Percentiles rank a stretch among this genome's conserved stretches.
Evolutionary conservation across 495 filamentous ascomycete genomes (phyloP).

Genomic region (Chlorociboria aeruginascens): DNA sequence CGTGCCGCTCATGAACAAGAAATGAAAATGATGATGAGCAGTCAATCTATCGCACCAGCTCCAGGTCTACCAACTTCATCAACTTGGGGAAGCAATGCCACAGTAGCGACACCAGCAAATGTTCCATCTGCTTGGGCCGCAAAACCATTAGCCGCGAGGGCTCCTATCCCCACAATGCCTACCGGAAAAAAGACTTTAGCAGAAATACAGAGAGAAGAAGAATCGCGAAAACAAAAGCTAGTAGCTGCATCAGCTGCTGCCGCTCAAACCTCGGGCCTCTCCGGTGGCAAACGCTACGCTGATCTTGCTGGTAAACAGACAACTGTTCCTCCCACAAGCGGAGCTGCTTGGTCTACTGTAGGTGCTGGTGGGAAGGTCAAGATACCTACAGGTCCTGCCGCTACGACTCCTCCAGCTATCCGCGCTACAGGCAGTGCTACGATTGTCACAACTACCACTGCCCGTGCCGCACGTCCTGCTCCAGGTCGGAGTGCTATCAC

Average conservation of each 20-base stretch:
- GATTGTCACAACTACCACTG: slow-evolving; percentile 23
- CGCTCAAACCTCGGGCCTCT: slow-evolving; percentile 32
- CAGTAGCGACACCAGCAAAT: slow-evolving; percentile 36
- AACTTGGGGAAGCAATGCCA: slow-evolving; percentile 79
- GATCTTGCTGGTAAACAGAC: slow-evolving; percentile 77
- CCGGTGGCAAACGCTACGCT: slow-evolving; percentile 80
- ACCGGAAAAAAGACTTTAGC: slow-evolving; percentile 65
- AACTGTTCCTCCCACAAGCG: slow-evolving; percentile 22
- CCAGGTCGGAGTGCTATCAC: slow-evolving; percentile 14
- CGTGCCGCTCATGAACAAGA: slow-evolving; percentile 73
- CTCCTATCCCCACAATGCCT: slow-evolving; percentile 27
- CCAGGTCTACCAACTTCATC: slow-evolving; percentile 78
- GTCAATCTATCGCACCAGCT: slow-evolving; percentile 51
- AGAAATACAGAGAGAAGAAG: slow-evolving; percentile 96
- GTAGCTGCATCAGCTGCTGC: slow-evolving; percentile 43
- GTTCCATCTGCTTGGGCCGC: slow-evolving; percentile 52
- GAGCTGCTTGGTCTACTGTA: slow-evolving; percentile 85
- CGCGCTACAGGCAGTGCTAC: slow-evolving; percentile 57
- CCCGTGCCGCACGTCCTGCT: slow-evolving; percentile 20
- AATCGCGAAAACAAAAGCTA: slow-evolving; percentile 66
- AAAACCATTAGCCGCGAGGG: slow-evolving; percentile 45
- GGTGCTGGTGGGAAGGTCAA: slow-evolving; percentile 91
- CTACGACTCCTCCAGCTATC: slow-evolving; percentile 31
- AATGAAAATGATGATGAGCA: slow-evolving; percentile 26
- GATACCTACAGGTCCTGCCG: slow-evolving; percentile 44